Conservation (phyloP, 2,329 filamentous ascomycete species). For the Clarireedia sp. region DNA sequence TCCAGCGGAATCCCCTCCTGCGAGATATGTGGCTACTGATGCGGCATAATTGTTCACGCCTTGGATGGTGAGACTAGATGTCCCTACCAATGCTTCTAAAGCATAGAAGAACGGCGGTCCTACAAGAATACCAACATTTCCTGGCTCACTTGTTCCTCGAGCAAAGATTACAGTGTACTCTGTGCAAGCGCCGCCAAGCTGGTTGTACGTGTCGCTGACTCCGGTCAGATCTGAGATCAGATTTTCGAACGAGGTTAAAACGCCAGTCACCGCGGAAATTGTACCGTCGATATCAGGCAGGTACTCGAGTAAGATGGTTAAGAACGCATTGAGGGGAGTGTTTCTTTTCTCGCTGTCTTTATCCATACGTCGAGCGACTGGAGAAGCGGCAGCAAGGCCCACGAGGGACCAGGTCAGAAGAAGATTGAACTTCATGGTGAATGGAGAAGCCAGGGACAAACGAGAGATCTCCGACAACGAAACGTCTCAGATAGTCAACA, state of each 20-base stretch:
- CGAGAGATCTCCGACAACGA: not conserved
- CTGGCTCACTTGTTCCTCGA: conserved; percentile 39
- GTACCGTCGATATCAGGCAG: conserved; percentile 20
- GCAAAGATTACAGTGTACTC: conserved; percentile 39
- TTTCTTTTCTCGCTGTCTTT: conserved; percentile 9
- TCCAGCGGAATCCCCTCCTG: conserved; percentile 21
- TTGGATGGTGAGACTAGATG: conserved; percentile 22
- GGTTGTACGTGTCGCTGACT: conserved; percentile 23
- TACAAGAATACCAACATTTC: conserved; percentile 36
- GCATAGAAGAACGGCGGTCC: conserved; percentile 29
- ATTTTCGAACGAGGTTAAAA: conserved; percentile 21
- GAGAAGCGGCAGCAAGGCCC: conserved; percentile 12
- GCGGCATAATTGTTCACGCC: conserved; percentile 29
- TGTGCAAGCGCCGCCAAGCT: conserved; percentile 20
- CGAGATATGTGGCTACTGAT: conserved; percentile 22
- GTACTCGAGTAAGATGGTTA: conserved; percentile 19
- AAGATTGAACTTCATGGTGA: conserved; percentile 3
- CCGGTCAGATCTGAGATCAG: conserved; percentile 18
- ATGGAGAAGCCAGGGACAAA: not conserved
- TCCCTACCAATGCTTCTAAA: conserved; percentile 18
- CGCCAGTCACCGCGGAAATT: conserved; percentile 12
- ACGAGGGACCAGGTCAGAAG: conserved; percentile 9
- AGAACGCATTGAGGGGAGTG: conserved; percentile 20
- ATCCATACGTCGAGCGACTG: not conserved
- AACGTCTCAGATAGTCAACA: not conserved